These are phyloP conservation scores for Cryptomeria japonica DNA, from an alignment of 75 land plant species.

Conservation along the genomic window DNA sequence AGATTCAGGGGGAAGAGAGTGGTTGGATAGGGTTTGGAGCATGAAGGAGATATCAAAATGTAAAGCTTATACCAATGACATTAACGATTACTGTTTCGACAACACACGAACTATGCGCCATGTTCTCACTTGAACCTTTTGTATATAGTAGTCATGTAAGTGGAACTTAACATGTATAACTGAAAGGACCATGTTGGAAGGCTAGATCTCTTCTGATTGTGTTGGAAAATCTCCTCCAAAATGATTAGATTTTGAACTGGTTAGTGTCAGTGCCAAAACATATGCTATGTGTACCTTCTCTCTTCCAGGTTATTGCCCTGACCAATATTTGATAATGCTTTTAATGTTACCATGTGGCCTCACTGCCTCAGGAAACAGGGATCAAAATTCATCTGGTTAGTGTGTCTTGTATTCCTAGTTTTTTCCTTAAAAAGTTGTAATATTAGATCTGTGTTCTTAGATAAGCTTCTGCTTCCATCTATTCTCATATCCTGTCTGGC, in stretches of 20 bases:
- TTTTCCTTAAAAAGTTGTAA: background rate
- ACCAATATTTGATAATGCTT: background rate
- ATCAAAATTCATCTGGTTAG: background rate
- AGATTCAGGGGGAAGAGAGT: too few species aligned
- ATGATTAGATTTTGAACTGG: too few species aligned
- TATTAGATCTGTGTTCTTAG: background rate
- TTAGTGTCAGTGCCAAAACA: too few species aligned
- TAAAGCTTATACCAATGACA: too few species aligned
- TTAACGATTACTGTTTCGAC: too few species aligned
- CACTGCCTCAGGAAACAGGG: background rate
- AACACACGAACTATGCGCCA: background rate
- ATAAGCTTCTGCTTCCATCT: background rate
- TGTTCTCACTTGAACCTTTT: background rate
- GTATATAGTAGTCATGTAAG: background rate
- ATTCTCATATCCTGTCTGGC: background rate
- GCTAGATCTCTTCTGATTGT: background rate
- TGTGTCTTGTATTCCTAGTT: background rate
- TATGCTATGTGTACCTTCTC: too few species aligned
- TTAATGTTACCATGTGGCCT: background rate
- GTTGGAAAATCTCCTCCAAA: background rate
- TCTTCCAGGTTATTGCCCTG: too few species aligned
- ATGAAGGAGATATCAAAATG: too few species aligned
- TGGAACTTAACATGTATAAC: background rate
- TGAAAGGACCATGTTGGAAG: background rate
- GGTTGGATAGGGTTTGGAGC: too few species aligned